Evolutionary conservation across 345 rosid genomes (phyloP), one percentile per base, ranked within the genome.

Genomic region (Mallotus nudiflorus): DNA sequence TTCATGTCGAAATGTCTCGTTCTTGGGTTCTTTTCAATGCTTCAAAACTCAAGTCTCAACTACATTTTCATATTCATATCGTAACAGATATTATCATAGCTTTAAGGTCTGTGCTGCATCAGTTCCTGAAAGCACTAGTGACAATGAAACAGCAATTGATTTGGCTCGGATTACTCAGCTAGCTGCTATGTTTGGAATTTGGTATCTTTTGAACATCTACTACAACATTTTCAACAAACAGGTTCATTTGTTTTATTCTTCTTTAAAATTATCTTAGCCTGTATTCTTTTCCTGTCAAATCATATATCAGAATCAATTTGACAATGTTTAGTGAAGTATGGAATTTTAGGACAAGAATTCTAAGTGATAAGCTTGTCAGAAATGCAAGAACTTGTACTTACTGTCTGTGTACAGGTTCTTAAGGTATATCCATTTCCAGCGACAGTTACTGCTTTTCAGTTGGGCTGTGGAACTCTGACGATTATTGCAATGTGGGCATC

Each of bases 141-240:
- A 73, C 71, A 71, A 68, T 14, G 61, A 64, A 29, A 67, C 63
- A 33, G 65, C 83, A 14, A 74, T 67, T 62, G 76, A 72, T 54
- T 51, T 61, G 9, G 28, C 9, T 44, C 37, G 62, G 65, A 73
- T 66, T 14, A 31, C 79, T 74, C 77, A 77, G 75, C 83, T 90
- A 18, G 88, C 78, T 45, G 80, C 77, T 59, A 83, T 90, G 93
- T 84, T 88, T 44, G 91, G 78, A 51, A 60, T 84, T 62, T 90
- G 96, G 96, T 90, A 86, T 77, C 73, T 83, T 76, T 74, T 88
- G 63, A 90, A 90, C 28, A 85, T 88, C 73, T 85, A 80, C 85
- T 90, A 81, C 90, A 85, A 88, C 85, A 86, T 90, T 77, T 83
- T 79, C 72, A 90, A 88, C 82, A 90, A 88, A 68, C 93, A 88